Percentiles rank a stretch among this genome's conserved stretches.
Evolutionary conservation across 208 protist species (phyloP).

Genomic region (Tritrichomonas foetus): DNA sequence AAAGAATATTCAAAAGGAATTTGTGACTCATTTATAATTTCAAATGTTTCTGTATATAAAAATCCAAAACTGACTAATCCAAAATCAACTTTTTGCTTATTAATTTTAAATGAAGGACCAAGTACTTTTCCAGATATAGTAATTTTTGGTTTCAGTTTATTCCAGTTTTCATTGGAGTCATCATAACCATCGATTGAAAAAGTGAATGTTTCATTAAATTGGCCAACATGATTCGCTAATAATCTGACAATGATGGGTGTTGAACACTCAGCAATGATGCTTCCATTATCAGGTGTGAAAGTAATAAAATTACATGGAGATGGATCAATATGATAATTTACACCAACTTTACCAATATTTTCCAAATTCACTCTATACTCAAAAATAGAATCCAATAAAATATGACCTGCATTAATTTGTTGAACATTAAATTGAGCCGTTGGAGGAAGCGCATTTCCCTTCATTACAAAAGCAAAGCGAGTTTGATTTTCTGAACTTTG

Average conservation of each 20-base stretch:
- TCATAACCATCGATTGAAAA: neutral
- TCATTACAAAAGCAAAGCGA: neutral
- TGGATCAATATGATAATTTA: neutral
- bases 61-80: neutral
- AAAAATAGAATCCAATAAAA: neutral
- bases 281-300: neutral
- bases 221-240: neutral
- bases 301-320: neutral
- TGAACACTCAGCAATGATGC: neutral
- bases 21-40: slow-evolving; percentile 26
- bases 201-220: neutral
- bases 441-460: neutral
- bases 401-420: neutral
- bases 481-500: neutral
- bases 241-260: neutral
- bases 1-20: slow-evolving; percentile 13
- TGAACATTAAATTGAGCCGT: neutral
- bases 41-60: neutral
- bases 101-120: neutral
- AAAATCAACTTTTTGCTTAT: neutral
- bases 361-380: slow-evolving; percentile 9
- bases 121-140: neutral
- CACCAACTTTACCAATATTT: slow-evolving; percentile 1
- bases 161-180: too few species aligned
- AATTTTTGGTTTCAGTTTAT: neutral